Evolutionary conservation across 164 flowering plant species (phyloP), one percentile per base, ranked within the genome.

Genomic region (Sedum album): DNA sequence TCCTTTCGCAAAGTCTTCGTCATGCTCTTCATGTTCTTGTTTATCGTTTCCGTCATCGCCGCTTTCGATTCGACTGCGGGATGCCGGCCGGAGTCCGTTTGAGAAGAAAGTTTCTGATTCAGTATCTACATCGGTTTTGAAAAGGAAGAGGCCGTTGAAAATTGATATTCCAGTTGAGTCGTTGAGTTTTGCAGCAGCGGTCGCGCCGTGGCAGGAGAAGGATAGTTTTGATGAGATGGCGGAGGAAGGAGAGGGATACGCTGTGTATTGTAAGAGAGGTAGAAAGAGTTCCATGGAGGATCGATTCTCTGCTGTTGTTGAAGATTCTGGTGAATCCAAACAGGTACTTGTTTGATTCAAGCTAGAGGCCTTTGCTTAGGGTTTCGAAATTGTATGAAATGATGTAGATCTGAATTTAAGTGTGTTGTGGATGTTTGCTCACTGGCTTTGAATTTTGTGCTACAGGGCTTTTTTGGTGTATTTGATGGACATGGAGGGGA

Each of bases 111-210:
- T n/a, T n/a, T n/a, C n/a, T n/a, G 71, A 42, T 15, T 36, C 64
- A 2, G 65, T 64, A 28, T 31, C 61, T n/a, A 25, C 36, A 30
- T 46, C 73, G 72, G 28, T 74, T 41, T 72, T 75, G 79, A 85
- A 82, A 79, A 79, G 90, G 82, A 87, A 82, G 72, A 72, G 91
- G 42, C 94, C 89, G 64, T 51, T 73, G 68, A 78, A 44, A 73
- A 55, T 86, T 48, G 67, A 72, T 31, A 71, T 86, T 63, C 83
- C 89, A 65, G 33, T 71, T 26, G 46, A 35, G 68, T 17, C 76
- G 44, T n/a, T 73, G 69, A 48, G 62, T 7, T 70, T 65, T 3
- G 38, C 7, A 18, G 70, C 42, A 10, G 70, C 66, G 25, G 65
- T 17, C n/a, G 25, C 69, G 62, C 60, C 69, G 35, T 26, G 13